phyloP scores from a whole-genome alignment of 441 rosid genomes.

The Adansonia madagascariensis region DNA sequence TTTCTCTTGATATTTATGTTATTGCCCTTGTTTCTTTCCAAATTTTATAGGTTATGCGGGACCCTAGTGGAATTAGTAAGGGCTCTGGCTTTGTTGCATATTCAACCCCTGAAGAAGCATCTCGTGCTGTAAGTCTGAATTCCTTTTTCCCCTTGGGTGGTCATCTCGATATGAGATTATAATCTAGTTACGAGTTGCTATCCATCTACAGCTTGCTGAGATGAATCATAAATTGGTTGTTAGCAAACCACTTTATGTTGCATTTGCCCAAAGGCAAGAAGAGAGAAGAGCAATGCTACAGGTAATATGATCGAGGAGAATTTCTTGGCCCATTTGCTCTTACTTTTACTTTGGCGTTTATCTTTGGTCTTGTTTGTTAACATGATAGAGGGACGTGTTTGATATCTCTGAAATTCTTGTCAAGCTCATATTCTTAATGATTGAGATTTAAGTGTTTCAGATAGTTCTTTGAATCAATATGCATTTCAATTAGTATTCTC shows the following conservation, averaged over 20 bases:
- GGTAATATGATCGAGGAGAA: constrained; percentile 34
- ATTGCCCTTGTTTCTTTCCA: background rate
- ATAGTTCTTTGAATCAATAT: background rate
- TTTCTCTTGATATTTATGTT: background rate
- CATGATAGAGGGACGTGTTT: background rate
- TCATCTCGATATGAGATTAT: background rate
- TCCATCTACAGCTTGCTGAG: constrained; percentile 49
- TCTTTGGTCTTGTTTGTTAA: background rate
- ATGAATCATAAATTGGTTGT: constrained; percentile 66
- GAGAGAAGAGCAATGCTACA: constrained; percentile 72
- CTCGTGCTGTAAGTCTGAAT: constrained; percentile 58
- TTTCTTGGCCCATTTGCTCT: background rate
- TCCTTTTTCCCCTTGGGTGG: background rate
- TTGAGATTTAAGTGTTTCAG: background rate
- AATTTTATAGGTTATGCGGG: constrained; percentile 60
- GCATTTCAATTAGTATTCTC: background rate
- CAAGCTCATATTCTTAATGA: background rate
- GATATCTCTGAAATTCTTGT: background rate
- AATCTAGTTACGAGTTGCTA: background rate
- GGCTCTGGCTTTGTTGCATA: constrained; percentile 81
- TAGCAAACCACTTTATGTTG: constrained; percentile 70
- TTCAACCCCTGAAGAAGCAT: constrained; percentile 67
- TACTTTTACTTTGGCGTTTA: background rate
- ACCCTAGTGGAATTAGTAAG: constrained; percentile 62
- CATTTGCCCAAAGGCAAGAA: constrained; percentile 70